Evolutionary conservation across 2,329 filamentous ascomycete species (phyloP), one percentile per base, ranked within the genome.

Genomic region (Ophiostoma himal-ulmi): DNA sequence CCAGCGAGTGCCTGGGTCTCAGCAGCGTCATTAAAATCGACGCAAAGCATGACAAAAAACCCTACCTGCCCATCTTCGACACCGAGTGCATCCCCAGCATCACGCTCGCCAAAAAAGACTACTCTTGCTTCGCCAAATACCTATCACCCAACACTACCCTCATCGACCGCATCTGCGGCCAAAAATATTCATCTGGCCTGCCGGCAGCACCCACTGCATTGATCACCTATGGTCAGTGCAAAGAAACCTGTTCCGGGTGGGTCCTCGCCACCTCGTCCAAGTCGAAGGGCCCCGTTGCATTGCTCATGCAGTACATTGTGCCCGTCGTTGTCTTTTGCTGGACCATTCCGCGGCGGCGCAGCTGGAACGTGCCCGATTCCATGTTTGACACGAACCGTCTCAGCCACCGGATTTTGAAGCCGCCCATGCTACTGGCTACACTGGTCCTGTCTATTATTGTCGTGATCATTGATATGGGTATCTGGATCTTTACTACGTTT

Each of bases 301-400:
- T 68, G 52, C 67, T 68, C 20, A 68, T 68, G 67, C 67, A 68
- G 67, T 68, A 68, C 67, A 68, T 68, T 44, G 67, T 68, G 67
- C 67, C 67, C n/a, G 67, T 68, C 30, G 67, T 68, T 14, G 67
- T 68, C 36, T 68, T 68, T 20, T 68, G 67, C 52, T 68, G 52
- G 44, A 68, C 67, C 20, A 68, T 68, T 14, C 67, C 67, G 34
- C 67, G 67, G 20, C 67, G 67, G 8, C 67, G 67, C 44, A 62
- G 36, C 30, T 68, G 67, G 67, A 36, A 68, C 52, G 67, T 68
- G 67, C 67, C 67, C 14, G 67, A 68, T 34, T 34, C 44, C 34
- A 39, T 60, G 52, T 68, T 68, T 22, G 67, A 37, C 26, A 60
- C 52, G 20, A 37, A 36, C 26, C 67, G 48, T 11, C 48, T 36